Conservation (phyloP, 352 stramenopile species). For the Peronospora farinosa region DNA sequence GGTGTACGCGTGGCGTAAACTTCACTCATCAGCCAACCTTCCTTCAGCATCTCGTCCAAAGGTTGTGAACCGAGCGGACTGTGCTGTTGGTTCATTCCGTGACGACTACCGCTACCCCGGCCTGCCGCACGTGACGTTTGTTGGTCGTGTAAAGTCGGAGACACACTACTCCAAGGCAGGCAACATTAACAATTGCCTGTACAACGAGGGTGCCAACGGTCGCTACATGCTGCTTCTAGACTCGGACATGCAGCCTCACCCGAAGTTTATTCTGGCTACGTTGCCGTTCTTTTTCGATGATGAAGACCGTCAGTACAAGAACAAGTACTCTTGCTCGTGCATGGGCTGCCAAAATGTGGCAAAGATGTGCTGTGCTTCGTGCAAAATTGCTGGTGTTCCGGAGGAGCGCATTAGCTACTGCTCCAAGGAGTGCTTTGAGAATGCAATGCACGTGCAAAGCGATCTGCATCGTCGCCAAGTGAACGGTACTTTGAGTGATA, state of each 20-base stretch:
- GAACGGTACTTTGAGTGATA: conserved; percentile 75
- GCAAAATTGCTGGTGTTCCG: conserved; percentile 77
- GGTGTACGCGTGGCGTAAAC: conserved; percentile 82
- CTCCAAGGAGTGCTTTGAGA: conserved; percentile 85
- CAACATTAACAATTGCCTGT: conserved; percentile 88
- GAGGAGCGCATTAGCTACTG: conserved; percentile 84
- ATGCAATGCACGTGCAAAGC: conserved; percentile 69
- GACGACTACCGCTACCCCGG: conserved; percentile 84
- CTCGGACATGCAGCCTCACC: conserved; percentile 82
- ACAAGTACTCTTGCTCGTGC: conserved; percentile 74
- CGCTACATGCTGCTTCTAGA: conserved; percentile 78
- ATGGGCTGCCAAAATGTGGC: conserved; percentile 72
- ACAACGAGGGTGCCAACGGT: conserved; percentile 80
- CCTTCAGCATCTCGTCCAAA: conserved; percentile 59
- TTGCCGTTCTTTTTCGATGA: conserved; percentile 86
- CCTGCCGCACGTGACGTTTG: conserved; percentile 67
- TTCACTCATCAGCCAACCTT: conserved; percentile 78
- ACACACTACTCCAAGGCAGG: conserved; percentile 80
- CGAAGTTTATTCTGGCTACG: conserved; percentile 76
- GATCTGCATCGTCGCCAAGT: conserved; percentile 77
- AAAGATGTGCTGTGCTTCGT: conserved; percentile 81
- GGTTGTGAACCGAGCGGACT: conserved; percentile 72
- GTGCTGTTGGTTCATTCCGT: conserved; percentile 72
- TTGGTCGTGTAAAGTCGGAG: conserved; percentile 71
- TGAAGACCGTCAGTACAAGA: conserved; percentile 68